Percentiles rank a stretch among this genome's conserved stretches.
phyloP scores from a whole-genome alignment of 805 yeast genomes.

The Priceomyces castillae region DNA sequence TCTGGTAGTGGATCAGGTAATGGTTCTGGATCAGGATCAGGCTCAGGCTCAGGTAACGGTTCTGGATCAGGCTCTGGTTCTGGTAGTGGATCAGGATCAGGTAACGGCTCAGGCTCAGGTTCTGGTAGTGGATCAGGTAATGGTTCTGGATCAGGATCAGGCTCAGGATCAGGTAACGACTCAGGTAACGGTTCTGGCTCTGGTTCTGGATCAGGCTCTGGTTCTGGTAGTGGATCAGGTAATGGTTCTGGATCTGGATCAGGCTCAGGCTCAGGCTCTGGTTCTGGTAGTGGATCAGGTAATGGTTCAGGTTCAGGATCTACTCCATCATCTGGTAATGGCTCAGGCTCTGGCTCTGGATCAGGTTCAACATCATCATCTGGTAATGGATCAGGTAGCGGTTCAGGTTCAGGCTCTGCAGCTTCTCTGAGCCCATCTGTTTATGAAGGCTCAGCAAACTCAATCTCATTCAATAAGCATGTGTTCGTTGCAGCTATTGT shows the following conservation, averaged over 20 bases:
- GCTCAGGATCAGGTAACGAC: not conserved
- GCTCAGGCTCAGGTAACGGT: not conserved
- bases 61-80: constrained; percentile 1
- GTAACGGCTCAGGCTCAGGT: constrained; percentile 1
- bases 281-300: not conserved
- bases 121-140: constrained; percentile 1
- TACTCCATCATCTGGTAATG: too few relatives aligned
- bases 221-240: not conserved
- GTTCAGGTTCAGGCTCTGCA: not conserved
- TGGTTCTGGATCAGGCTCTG: constrained; percentile 2
- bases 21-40: not conserved
- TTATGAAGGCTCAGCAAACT: constrained; percentile 2
- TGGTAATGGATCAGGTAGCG: not conserved
- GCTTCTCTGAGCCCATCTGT: not conserved
- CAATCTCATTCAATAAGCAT: not conserved
- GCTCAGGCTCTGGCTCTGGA: constrained; percentile 4
- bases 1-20: not conserved
- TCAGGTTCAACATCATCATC: not conserved
- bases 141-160: not conserved
- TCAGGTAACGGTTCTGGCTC: constrained; percentile 2
- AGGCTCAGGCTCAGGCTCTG: constrained; percentile 1
- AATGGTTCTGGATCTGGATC: not conserved
- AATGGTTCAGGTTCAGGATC: constrained; percentile 3
- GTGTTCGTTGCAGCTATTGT: not conserved
- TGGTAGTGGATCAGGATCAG: not conserved